These are phyloP conservation scores for Cutaneotrichosporon mucoides DNA, from an alignment of 1,284 basidiomycete species.

Conservation along the genomic window DNA sequence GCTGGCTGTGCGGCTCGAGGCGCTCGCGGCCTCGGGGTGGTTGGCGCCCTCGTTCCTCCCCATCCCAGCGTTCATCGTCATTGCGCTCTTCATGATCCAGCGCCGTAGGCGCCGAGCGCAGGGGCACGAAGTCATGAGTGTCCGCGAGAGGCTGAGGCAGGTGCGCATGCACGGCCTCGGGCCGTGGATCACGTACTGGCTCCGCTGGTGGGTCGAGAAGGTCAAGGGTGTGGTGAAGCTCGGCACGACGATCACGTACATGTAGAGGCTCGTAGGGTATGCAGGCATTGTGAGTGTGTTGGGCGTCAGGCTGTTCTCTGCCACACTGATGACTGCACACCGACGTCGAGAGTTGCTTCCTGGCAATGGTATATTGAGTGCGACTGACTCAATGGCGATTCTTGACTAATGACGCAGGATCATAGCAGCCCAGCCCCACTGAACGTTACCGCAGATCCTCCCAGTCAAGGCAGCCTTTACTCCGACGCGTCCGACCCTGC, in stretches of 20 bases:
- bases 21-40: slow-evolving; percentile 14
- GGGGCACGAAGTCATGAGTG: slow-evolving; percentile 2
- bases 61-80: slow-evolving; percentile 9
- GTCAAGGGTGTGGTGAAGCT: slow-evolving; percentile 41
- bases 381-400: no score
- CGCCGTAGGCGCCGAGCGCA: slow-evolving; percentile 8
- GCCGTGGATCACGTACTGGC: slow-evolving; percentile 28
- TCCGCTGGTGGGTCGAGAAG: slow-evolving; percentile 42
- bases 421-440: no score
- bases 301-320: no score
- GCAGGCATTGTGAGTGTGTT: not conserved
- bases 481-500: no score
- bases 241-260: slow-evolving; percentile 45
- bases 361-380: no score
- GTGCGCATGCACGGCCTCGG: slow-evolving; percentile 12
- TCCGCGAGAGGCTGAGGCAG: slow-evolving; percentile 15
- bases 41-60: slow-evolving; percentile 5
- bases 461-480: no score
- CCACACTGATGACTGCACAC: no score
- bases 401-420: no score
- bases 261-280: slow-evolving; percentile 18
- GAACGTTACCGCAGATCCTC: no score
- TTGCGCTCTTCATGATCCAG: slow-evolving; percentile 10
- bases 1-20: slow-evolving; percentile 11
- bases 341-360: no score